Conservation (phyloP, 768 basidiomycete genomes). For the Phlebiopsis gigantea region DNA sequence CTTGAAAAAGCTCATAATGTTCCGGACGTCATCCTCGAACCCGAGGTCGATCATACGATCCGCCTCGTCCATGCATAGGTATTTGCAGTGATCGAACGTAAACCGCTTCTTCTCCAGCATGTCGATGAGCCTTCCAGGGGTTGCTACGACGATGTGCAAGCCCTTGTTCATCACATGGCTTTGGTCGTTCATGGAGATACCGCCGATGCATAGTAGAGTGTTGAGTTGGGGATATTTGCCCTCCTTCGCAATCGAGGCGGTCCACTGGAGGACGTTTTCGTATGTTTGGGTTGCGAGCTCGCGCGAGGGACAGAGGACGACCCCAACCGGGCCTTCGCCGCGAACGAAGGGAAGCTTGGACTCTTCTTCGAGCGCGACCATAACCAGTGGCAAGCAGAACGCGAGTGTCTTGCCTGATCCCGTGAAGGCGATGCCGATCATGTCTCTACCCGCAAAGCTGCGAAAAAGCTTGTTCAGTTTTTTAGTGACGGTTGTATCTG, state of each 20-base stretch:
- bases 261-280: constrained; percentile 90
- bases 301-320: constrained; percentile 94
- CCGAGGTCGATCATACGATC: constrained; percentile 99
- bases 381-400: constrained; percentile 95
- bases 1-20: constrained; percentile 99
- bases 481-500: not conserved
- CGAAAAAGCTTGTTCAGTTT: not conserved
- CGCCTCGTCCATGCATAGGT: constrained; percentile 97
- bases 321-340: constrained; percentile 96
- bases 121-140: constrained; percentile 94
- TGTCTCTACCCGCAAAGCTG: constrained; percentile 92
- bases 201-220: constrained; percentile 90
- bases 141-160: constrained; percentile 93
- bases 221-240: constrained; percentile 83
- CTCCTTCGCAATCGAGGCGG: constrained; percentile 70
- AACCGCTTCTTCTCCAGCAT: constrained; percentile 96
- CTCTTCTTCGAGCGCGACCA: constrained; percentile 95
- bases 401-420: constrained; percentile 99
- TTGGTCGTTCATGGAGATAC: constrained; percentile 98
- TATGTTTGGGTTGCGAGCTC: constrained; percentile 97
- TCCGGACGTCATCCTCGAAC: constrained; percentile 97
- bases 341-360: constrained; percentile 81
- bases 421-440: constrained; percentile 99
- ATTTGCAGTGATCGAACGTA: constrained; percentile 92
- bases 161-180: constrained; percentile 87